Evolutionary conservation across 2,329 filamentous ascomycete genomes (phyloP).

Genomic region (Botrytis medusae): DNA sequence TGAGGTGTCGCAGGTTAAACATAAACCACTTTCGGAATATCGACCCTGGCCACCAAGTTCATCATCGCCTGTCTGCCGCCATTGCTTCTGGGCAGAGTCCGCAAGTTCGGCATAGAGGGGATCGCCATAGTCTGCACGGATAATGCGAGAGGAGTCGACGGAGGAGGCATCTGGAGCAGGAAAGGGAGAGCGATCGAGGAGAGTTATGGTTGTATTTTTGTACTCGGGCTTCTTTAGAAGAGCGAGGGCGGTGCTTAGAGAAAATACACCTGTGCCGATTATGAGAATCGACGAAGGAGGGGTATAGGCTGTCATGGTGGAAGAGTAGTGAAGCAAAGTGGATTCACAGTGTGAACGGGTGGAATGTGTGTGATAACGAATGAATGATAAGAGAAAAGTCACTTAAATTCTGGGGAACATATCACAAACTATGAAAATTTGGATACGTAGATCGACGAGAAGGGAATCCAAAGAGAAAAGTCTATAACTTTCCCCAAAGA

Average conservation of each 20-base stretch:
- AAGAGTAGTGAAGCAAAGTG: not conserved
- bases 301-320: slow-evolving; percentile 13
- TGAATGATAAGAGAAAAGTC: not conserved
- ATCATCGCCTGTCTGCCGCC: slow-evolving; percentile 55
- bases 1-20: slow-evolving; percentile 57
- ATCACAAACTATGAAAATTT: not conserved
- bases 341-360: not conserved
- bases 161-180: slow-evolving; percentile 60
- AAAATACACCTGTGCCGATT: slow-evolving; percentile 60
- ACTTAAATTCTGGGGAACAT: not conserved
- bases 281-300: slow-evolving; percentile 59
- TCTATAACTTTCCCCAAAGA: not conserved
- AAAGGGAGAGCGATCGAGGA: slow-evolving; percentile 60
- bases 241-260: slow-evolving; percentile 66
- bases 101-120: slow-evolving; percentile 74
- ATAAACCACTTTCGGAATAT: slow-evolving; percentile 69
- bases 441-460: not conserved
- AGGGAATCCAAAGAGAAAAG: not conserved
- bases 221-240: slow-evolving; percentile 63
- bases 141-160: slow-evolving; percentile 63
- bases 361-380: not conserved
- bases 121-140: slow-evolving; percentile 78
- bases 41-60: slow-evolving; percentile 61
- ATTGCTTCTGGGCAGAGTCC: slow-evolving; percentile 65
- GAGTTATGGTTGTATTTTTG: slow-evolving; percentile 51